These are phyloP conservation scores for Trichosporon faecale DNA, from an alignment of 1,284 basidiomycete species.

Conservation along the genomic window DNA sequence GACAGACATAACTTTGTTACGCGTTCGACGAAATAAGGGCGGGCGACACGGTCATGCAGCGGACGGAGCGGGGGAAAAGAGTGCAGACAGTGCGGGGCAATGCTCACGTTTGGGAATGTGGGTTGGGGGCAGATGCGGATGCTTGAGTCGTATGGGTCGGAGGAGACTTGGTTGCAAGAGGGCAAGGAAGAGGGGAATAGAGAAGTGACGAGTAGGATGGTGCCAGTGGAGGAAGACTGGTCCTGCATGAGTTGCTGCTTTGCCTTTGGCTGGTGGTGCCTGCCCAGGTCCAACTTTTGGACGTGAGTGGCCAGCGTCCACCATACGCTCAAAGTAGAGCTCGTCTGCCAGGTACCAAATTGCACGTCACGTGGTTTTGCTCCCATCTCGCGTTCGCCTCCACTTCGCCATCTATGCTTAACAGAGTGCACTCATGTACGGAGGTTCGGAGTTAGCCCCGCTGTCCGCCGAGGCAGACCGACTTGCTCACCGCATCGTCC, in stretches of 20 bases:
- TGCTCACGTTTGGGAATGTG: constrained; percentile 1
- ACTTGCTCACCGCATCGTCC: neutral
- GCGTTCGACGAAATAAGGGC: neutral
- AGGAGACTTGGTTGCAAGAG: neutral
- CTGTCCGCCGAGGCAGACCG: neutral
- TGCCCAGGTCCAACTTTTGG: constrained; percentile 5
- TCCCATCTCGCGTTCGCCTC: neutral
- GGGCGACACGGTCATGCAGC: neutral
- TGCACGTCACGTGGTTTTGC: constrained; percentile 4
- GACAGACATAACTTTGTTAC: constrained; percentile 5
- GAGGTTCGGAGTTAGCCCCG: constrained; percentile 5
- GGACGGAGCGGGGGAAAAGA: neutral
- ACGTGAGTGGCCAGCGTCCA: neutral
- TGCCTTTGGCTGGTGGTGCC: neutral
- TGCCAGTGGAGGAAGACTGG: constrained; percentile 4
- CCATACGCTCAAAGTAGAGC: neutral
- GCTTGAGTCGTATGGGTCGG: neutral
- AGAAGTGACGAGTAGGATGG: constrained; percentile 11
- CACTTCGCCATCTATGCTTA: neutral
- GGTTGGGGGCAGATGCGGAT: neutral
- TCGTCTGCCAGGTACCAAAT: constrained; percentile 1
- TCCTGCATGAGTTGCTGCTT: neutral
- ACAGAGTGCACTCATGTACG: neutral
- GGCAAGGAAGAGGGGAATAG: neutral
- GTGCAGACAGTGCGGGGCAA: neutral